These are phyloP conservation scores for Clitopilus hobsonii DNA, from an alignment of 768 basidiomycete genomes.

Conservation along the genomic window DNA sequence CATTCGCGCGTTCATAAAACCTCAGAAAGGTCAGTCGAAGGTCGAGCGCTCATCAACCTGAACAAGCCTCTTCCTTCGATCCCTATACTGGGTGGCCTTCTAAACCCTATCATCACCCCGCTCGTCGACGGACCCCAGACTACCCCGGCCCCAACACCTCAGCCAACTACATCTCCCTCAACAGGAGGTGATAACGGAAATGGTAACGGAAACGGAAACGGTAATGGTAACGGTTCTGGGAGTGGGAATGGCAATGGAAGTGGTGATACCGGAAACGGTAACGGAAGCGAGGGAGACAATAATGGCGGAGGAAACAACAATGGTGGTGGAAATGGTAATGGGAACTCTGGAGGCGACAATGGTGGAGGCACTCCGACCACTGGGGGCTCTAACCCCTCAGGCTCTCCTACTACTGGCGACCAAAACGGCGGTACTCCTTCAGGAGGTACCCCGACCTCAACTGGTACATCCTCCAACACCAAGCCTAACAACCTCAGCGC, in stretches of 20 bases:
- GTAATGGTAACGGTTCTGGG: slow-evolving; percentile 11
- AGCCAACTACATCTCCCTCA: slow-evolving; percentile 11
- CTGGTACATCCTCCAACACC: slow-evolving; percentile 3
- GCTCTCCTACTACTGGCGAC: background rate
- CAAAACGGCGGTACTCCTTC: slow-evolving; percentile 5
- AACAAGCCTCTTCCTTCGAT: slow-evolving; percentile 34
- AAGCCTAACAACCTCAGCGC: background rate
- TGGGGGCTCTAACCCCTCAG: background rate
- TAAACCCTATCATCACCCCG: slow-evolving; percentile 26
- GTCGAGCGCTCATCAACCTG: slow-evolving; percentile 25
- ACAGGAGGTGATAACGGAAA: slow-evolving; percentile 4
- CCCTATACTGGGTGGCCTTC: slow-evolving; percentile 23
- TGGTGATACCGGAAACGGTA: slow-evolving; percentile 3
- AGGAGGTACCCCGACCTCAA: slow-evolving; percentile 2
- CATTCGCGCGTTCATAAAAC: slow-evolving; percentile 17
- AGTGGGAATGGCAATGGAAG: slow-evolving; percentile 1
- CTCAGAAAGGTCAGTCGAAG: slow-evolving; percentile 26
- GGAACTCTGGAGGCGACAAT: background rate
- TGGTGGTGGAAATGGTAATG: background rate
- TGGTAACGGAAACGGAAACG: slow-evolving; percentile 7
- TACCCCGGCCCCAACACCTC: slow-evolving; percentile 8
- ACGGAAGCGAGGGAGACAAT: slow-evolving; percentile 7
- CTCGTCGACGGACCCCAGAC: slow-evolving; percentile 18
- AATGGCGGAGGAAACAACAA: slow-evolving; percentile 10
- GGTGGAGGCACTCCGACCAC: background rate